Conservation (phyloP, 305 asterid species). For the Fraxinus angustifolia region DNA sequence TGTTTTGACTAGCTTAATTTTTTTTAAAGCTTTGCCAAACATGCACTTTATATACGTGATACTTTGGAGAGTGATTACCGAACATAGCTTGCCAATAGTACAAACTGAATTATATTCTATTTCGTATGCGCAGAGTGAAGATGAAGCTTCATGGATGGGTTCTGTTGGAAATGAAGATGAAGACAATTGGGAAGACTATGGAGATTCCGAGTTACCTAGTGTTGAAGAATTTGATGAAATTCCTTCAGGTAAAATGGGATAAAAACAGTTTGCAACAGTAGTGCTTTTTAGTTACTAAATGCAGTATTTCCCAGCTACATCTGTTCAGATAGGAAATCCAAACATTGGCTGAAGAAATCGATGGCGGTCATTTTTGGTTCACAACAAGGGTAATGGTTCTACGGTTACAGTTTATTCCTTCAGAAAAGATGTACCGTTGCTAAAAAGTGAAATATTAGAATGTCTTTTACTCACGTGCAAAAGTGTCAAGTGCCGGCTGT, state of each 20-base stretch:
- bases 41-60: neutral
- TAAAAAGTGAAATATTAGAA: neutral
- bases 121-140: slow-evolving; percentile 50
- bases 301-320: neutral
- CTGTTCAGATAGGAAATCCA: neutral
- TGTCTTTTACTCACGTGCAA: neutral
- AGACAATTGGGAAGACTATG: slow-evolving; percentile 52
- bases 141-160: slow-evolving; percentile 24
- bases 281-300: neutral
- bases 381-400: neutral
- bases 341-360: neutral
- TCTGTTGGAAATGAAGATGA: slow-evolving; percentile 29
- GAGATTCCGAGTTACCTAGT: slow-evolving; percentile 43
- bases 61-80: neutral
- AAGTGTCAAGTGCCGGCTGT: neutral
- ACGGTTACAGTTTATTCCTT: neutral
- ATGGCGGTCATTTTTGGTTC: neutral
- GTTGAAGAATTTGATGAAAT: neutral
- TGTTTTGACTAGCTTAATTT: neutral
- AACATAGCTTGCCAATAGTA: neutral
- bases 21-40: neutral
- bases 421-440: neutral
- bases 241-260: neutral
- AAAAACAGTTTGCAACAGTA: neutral
- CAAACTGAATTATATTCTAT: slow-evolving; percentile 9